Conservation (phyloP, 192 early-diverging fungal genomes). For the Cetraspora pellucida region DNA sequence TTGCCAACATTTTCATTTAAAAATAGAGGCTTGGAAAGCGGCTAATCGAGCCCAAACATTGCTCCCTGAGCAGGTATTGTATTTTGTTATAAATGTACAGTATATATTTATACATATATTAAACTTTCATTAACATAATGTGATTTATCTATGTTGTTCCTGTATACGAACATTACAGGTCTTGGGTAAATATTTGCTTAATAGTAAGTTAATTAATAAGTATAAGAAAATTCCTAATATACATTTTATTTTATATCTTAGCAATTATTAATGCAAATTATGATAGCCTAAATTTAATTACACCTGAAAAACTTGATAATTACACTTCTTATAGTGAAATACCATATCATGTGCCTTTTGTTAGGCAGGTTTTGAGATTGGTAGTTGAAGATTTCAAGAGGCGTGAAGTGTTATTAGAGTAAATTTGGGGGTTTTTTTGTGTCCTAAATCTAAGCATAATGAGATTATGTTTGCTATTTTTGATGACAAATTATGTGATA, state of each 20-base stretch:
- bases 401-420: not conserved
- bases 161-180: not conserved
- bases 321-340: constrained; percentile 24
- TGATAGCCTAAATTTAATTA: constrained; percentile 2
- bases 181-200: not conserved
- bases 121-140: too few relatives aligned
- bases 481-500: too few relatives aligned
- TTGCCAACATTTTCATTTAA: constrained; percentile 19
- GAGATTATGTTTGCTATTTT: too few relatives aligned
- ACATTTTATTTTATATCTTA: not conserved
- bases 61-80: constrained; percentile 8
- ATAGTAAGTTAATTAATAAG: not conserved
- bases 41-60: not conserved
- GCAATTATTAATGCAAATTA: constrained; percentile 28
- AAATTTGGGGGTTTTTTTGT: not conserved
- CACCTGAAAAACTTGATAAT: not conserved
- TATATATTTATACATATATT: not conserved
- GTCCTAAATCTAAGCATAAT: too few relatives aligned
- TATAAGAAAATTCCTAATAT: not conserved
- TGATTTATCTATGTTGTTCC: not conserved
- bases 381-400: constrained; percentile 29
- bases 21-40: constrained; percentile 27
- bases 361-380: constrained; percentile 19
- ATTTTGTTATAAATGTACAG: not conserved
- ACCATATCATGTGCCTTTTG: constrained; percentile 11